Evolutionary conservation across 768 basidiomycete genomes (phyloP).

Genomic region (Mycena olivaceomarginata): DNA sequence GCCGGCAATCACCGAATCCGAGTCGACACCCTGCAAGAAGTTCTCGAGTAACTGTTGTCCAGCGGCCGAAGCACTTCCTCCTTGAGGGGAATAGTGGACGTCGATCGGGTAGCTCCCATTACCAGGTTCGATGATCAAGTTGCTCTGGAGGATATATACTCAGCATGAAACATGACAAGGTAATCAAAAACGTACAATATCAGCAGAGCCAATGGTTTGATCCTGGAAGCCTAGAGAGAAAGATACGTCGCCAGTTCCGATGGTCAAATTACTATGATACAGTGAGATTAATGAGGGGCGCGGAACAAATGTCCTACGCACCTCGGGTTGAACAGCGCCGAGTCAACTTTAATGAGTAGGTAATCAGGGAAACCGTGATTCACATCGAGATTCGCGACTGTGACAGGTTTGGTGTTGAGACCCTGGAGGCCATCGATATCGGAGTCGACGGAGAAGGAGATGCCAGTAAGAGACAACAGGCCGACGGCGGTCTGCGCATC

Average conservation of each 20-base stretch:
- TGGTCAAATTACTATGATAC: constrained; percentile 61
- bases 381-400: constrained; percentile 77
- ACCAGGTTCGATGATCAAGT: constrained; percentile 77
- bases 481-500: constrained; percentile 82
- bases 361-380: constrained; percentile 79
- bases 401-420: constrained; percentile 73
- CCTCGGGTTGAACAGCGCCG: constrained; percentile 81
- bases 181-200: constrained; percentile 63
- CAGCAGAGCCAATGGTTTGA: constrained; percentile 75
- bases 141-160: constrained; percentile 57
- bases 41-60: constrained; percentile 78
- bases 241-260: constrained; percentile 78
- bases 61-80: constrained; percentile 65
- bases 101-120: constrained; percentile 75
- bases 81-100: constrained; percentile 78
- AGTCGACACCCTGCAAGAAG: constrained; percentile 79
- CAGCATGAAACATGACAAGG: constrained; percentile 5
- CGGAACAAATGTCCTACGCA: constrained; percentile 49
- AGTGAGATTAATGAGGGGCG: constrained; percentile 31
- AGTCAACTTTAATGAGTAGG: constrained; percentile 80
- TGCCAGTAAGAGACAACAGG: constrained; percentile 72
- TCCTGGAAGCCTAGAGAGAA: constrained; percentile 76
- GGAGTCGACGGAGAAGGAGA: constrained; percentile 76
- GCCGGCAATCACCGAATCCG: constrained; percentile 74
- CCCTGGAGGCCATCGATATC: constrained; percentile 80